Evolutionary conservation across 345 rosid genomes (phyloP), one percentile per base, ranked within the genome.

Genomic region (Erysimum cheiranthoides): DNA sequence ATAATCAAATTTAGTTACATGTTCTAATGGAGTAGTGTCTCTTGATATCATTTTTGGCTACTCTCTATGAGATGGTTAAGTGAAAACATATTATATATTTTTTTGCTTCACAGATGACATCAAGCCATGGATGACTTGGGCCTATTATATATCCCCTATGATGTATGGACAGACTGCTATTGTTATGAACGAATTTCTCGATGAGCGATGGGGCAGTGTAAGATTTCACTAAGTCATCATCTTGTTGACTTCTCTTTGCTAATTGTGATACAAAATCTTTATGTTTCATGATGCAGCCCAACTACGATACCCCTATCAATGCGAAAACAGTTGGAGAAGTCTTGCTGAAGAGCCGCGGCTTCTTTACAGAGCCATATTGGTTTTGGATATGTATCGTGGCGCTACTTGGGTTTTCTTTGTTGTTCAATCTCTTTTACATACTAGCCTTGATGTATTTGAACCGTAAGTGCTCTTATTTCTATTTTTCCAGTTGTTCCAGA

Each of bases 81-180:
- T 53, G 63, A 61, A 72, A 75, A 13, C 60, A 58, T 51, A 9
- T 40, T 43, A 38, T 32, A 11, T n/a, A 16, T 58, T 61, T 61
- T 8, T 8, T 72, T 27, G 34, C 17, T 32, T 46, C 63, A 61
- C 79, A 93, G 98, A 89, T 81, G 96, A 91, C 71, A 83, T 91
- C 66, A 70, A 66, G 3, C 77, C 90, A 30, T 88, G 86, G 85
- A 75, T 93, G 98, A 80, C 83, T 40, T 93, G 98, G 98, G 96
- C 94, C 17, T 93, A 88, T 73, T 93, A 85, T 56, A 27, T 52
- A 42, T 93, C 97, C 30, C 98, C 97, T 12, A 89, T 91, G 97
- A 93, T 93, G 98, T 93, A 93, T 65, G 98, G 95, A 66, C 97
- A 93, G 65, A 90, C 89, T 59, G 95, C 98, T 58, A 78, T 93